Conservation (phyloP, 2,329 filamentous ascomycete species). For the Teratosphaeria destructans region DNA sequence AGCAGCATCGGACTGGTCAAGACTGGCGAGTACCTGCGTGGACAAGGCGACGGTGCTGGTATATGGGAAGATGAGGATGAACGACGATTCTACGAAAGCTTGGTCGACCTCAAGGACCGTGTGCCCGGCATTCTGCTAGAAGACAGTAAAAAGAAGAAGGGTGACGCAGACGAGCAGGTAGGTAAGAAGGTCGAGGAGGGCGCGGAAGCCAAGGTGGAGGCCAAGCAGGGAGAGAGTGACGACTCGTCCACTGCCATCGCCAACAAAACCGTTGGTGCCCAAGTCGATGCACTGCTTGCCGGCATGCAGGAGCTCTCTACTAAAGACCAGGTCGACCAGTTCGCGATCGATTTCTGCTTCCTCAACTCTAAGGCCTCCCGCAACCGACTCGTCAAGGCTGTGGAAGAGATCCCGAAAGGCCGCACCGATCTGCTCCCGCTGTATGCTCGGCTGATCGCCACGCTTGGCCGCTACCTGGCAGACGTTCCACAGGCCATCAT, state of each 20-base stretch:
- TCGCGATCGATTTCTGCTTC: conserved; percentile 94
- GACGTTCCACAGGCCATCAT: conserved; percentile 90
- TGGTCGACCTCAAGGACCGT: conserved; percentile 90
- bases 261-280: conserved; percentile 94
- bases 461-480: conserved; percentile 83
- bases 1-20: conserved; percentile 88
- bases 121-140: conserved; percentile 90
- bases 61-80: conserved; percentile 99
- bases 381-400: conserved; percentile 81
- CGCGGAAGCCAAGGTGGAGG: conserved; percentile 31
- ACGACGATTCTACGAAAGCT: conserved; percentile 92
- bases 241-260: conserved; percentile 89
- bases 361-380: conserved; percentile 96
- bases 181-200: conserved; percentile 58
- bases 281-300: conserved; percentile 82
- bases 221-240: conserved; percentile 52
- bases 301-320: conserved; percentile 83
- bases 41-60: conserved; percentile 78
- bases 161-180: conserved; percentile 68
- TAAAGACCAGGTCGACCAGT: conserved; percentile 85
- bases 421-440: conserved; percentile 81
- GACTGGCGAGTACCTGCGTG: conserved; percentile 82
- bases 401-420: conserved; percentile 91
- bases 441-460: conserved; percentile 88
- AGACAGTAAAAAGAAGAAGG: conserved; percentile 88